Conservation (phyloP, 306 rosid species). For the Glycine soja region DNA sequence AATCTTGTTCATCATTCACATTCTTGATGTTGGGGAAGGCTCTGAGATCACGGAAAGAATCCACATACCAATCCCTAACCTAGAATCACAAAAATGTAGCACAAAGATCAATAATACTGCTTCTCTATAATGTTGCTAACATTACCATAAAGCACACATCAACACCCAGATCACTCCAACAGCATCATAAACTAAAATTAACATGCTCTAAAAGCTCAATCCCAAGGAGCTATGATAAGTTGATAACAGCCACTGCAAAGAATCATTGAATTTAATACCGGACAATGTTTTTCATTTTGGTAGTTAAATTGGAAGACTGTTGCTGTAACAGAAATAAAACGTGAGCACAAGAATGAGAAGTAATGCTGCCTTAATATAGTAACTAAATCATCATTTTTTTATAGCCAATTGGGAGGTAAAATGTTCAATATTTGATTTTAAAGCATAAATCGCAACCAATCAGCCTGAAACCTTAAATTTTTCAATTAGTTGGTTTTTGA, state of each 20-base stretch:
- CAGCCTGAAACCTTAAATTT: neutral
- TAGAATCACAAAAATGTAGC: slow-evolving; percentile 40
- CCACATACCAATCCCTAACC: slow-evolving; percentile 98
- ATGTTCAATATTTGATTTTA: too few relatives aligned
- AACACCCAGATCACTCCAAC: neutral
- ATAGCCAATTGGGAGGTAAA: too few relatives aligned
- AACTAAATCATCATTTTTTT: too few relatives aligned
- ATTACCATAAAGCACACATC: slow-evolving; percentile 1
- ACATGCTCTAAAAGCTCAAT: slow-evolving; percentile 18
- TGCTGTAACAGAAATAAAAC: slow-evolving; percentile 2
- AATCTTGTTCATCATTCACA: slow-evolving; percentile 68
- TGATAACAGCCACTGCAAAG: slow-evolving; percentile 17
- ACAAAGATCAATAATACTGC: slow-evolving; percentile 10
- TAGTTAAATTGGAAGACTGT: neutral
- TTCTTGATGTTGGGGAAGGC: slow-evolving; percentile 79
- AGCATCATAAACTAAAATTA: slow-evolving; percentile 21
- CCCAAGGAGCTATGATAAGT: neutral
- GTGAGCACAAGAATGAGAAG: neutral
- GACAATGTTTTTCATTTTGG: neutral
- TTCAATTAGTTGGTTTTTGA: slow-evolving; percentile 12
- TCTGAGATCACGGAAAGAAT: slow-evolving; percentile 91
- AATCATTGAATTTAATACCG: neutral
- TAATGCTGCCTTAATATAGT: too few relatives aligned
- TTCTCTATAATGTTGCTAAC: neutral
- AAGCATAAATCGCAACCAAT: too few relatives aligned